A percentile compares a stretch with the other conserved stretches of the same genome.
phyloP scores from a whole-genome alignment of 1,139 yeast genomes.

The Meyerozyma carpophila region DNA sequence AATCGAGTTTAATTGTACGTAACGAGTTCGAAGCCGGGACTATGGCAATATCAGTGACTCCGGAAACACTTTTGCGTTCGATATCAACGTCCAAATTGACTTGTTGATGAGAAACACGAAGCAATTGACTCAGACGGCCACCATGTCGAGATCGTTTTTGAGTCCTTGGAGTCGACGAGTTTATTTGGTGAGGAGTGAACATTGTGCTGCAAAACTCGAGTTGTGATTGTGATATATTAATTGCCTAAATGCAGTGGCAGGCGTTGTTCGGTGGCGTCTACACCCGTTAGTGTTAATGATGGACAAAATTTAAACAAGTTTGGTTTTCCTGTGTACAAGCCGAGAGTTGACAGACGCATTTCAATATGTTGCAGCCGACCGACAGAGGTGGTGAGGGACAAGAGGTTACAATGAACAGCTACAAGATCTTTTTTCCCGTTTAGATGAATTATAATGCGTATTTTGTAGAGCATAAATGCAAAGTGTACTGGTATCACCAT shows the following conservation, averaged over 20 bases:
- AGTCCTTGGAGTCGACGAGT: background rate
- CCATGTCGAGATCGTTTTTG: background rate
- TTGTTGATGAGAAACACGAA: constrained; percentile 46
- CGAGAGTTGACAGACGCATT: too few species aligned
- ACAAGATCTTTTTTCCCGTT: too few species aligned
- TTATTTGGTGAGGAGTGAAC: background rate
- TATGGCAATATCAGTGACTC: constrained; percentile 78
- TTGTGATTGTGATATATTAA: background rate
- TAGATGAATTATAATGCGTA: too few species aligned
- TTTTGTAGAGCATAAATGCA: too few species aligned
- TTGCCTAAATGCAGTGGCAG: background rate
- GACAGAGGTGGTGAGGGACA: too few species aligned
- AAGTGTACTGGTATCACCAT: too few species aligned
- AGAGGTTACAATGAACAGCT: too few species aligned
- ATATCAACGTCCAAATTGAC: constrained; percentile 65
- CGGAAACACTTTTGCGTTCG: constrained; percentile 48
- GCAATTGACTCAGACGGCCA: constrained; percentile 6
- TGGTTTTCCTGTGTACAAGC: too few species aligned
- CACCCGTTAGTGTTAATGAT: background rate
- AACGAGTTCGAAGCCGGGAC: constrained; percentile 63
- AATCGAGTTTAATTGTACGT: constrained; percentile 64
- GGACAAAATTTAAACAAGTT: background rate
- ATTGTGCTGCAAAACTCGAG: background rate
- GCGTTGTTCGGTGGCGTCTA: background rate
- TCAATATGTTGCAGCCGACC: too few species aligned